Conservation (phyloP, 176 grass and related monocot species). For the Paspalum vaginatum region DNA sequence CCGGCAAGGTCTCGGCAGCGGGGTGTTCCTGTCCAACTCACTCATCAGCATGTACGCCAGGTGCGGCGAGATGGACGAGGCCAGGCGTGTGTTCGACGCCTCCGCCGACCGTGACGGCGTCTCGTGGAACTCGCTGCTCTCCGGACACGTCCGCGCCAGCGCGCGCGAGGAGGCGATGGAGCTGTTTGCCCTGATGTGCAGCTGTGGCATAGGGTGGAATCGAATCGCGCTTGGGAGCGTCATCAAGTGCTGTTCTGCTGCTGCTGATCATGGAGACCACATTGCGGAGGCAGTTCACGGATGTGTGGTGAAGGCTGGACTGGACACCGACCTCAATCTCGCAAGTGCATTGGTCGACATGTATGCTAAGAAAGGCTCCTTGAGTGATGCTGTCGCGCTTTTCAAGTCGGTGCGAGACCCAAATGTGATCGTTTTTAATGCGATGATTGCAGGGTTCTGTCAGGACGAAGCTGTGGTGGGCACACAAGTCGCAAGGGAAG, state of each 20-base stretch:
- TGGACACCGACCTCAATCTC: conserved; percentile 52
- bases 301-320: conserved; percentile 66
- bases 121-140: conserved; percentile 77
- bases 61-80: conserved; percentile 52
- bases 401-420: conserved; percentile 56
- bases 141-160: conserved; percentile 45
- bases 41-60: conserved; percentile 67
- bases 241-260: conserved; percentile 54
- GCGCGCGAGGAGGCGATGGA: conserved; percentile 27
- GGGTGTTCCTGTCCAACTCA: conserved; percentile 59
- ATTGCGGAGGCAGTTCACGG: conserved; percentile 59
- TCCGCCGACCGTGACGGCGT: conserved; percentile 46
- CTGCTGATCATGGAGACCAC: not conserved
- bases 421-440: conserved; percentile 79
- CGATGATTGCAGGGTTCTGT: conserved; percentile 68
- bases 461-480: conserved; percentile 35
- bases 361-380: conserved; percentile 55
- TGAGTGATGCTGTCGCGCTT: conserved; percentile 48
- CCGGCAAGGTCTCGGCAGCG: conserved; percentile 31
- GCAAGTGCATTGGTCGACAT: conserved; percentile 64
- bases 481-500: conserved; percentile 36
- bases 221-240: conserved; percentile 73
- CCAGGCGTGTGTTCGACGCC: conserved; percentile 47
- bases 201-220: conserved; percentile 46
- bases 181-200: conserved; percentile 57